A percentile compares a stretch with the other conserved stretches of the same genome.
Conservation (phyloP, 305 asterid species). For the Fraxinus angustifolia region DNA sequence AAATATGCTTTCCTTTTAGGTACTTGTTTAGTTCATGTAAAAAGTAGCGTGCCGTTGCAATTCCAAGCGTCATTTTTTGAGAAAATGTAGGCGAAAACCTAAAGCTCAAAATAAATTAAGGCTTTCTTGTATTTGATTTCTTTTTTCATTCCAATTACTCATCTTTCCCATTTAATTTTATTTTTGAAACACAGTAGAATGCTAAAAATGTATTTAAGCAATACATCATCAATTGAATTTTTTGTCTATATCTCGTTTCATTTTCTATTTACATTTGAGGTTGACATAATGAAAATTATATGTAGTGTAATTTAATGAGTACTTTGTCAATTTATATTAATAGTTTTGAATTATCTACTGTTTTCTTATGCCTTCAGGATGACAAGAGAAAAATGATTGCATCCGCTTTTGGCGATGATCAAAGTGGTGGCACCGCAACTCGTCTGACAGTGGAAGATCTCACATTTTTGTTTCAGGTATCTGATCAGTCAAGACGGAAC, state of each 20-base stretch:
- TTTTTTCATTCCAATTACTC: background rate
- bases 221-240: background rate
- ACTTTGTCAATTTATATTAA: background rate
- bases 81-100: background rate
- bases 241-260: background rate
- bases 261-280: background rate
- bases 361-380: conserved; percentile 47
- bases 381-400: conserved; percentile 98
- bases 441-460: conserved; percentile 84
- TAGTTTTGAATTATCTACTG: background rate
- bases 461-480: conserved; percentile 60
- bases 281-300: background rate
- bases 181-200: background rate
- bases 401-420: conserved; percentile 95
- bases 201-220: background rate
- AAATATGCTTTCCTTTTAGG: background rate
- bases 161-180: background rate
- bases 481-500: conserved; percentile 5
- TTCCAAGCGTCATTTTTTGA: background rate
- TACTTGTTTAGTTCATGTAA: background rate
- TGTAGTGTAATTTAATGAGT: background rate
- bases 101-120: background rate
- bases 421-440: conserved; percentile 54
- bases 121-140: background rate
- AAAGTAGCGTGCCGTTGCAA: background rate